Evolutionary conservation across 176 grass and related monocot species (phyloP).

Genomic region (Oryza australiensis): DNA sequence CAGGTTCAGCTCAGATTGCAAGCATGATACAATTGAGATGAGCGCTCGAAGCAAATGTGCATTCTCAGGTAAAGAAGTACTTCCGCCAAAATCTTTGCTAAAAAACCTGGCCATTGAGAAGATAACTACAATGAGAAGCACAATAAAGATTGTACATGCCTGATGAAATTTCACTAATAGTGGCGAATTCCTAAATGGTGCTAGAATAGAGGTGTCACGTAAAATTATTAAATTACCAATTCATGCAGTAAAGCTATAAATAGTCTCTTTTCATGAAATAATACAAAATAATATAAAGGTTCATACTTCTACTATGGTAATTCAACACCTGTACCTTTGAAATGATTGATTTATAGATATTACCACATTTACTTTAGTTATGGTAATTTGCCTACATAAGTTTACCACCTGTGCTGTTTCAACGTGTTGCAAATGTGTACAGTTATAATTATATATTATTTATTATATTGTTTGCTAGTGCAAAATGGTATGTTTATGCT

Average conservation of each 20-base stretch:
- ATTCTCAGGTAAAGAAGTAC: conserved; percentile 57
- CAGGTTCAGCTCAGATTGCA: conserved; percentile 67
- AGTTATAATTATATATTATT: neutral
- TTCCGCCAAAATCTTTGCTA: conserved; percentile 59
- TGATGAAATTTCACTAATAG: conserved; percentile 21
- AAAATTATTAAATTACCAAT: neutral
- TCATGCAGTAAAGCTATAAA: neutral
- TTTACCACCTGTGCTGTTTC: neutral
- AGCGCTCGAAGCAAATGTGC: conserved; percentile 52
- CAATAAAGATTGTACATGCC: neutral
- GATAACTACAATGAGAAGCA: conserved; percentile 18
- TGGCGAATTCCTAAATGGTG: neutral
- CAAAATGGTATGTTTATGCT: neutral
- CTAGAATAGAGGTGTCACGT: neutral
- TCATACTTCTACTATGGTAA: neutral
- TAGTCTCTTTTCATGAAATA: neutral
- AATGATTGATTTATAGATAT: neutral
- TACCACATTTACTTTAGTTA: neutral
- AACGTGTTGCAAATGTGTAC: neutral
- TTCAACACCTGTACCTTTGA: neutral
- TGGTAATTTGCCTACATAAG: neutral
- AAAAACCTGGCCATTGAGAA: conserved; percentile 50
- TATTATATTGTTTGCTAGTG: neutral
- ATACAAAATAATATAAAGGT: neutral
- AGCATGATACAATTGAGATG: conserved; percentile 58